Percentiles rank a stretch among this genome's conserved stretches.
phyloP scores from a whole-genome alignment of 805 yeast species.

The Saturnispora besseyi region DNA sequence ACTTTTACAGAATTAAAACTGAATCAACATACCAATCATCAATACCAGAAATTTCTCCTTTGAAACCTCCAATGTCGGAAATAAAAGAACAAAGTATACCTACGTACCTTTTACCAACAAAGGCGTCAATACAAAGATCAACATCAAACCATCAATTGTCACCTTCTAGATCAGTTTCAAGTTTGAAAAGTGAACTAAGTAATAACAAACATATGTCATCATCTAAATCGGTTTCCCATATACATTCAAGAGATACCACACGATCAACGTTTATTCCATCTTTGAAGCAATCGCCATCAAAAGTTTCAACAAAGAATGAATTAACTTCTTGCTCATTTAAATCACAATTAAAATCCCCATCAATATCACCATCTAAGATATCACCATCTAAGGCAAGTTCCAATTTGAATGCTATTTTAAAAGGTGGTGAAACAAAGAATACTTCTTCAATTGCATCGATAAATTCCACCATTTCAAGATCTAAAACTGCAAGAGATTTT shows the following conservation, averaged over 20 bases:
- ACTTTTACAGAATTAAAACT: slow-evolving; percentile 11
- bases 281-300: slow-evolving; percentile 3
- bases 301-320: not conserved
- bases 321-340: not conserved
- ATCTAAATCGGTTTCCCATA: not conserved
- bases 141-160: slow-evolving; percentile 7
- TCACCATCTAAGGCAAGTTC: slow-evolving; percentile 18
- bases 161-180: slow-evolving; percentile 7
- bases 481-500: slow-evolving; percentile 3
- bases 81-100: slow-evolving; percentile 12
- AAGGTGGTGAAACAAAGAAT: not conserved
- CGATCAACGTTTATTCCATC: not conserved
- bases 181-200: not conserved
- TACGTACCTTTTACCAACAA: slow-evolving; percentile 18
- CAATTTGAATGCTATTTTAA: slow-evolving; percentile 13
- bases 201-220: not conserved
- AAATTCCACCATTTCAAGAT: slow-evolving; percentile 1
- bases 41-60: not conserved
- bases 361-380: slow-evolving; percentile 7
- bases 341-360: slow-evolving; percentile 9
- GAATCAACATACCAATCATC: not conserved
- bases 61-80: slow-evolving; percentile 6
- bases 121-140: slow-evolving; percentile 15
- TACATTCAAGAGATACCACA: not conserved
- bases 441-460: slow-evolving; percentile 3